These are phyloP conservation scores for Rhinocladiella mackenziei DNA, from an alignment of 2,329 filamentous ascomycete species.

Conservation along the genomic window DNA sequence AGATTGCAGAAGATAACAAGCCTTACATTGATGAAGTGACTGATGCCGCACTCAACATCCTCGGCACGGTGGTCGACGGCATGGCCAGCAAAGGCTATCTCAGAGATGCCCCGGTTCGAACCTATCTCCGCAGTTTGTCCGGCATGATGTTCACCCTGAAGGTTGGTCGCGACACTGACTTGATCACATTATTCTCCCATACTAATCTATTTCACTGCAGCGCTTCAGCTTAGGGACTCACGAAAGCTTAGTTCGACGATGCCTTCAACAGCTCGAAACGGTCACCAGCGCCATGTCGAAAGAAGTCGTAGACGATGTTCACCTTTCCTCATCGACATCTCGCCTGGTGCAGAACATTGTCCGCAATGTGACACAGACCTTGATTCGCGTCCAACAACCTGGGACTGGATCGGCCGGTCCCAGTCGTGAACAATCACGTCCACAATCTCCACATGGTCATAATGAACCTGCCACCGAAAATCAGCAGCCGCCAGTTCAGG, in stretches of 20 bases:
- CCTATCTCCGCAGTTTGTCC: conserved; percentile 61
- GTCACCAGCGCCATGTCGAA: conserved; percentile 57
- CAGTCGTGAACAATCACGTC: conserved; percentile 37
- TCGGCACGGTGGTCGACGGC: conserved; percentile 57
- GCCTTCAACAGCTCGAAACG: conserved; percentile 55
- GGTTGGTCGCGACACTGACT: conserved; percentile 32
- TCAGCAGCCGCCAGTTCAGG: conserved; percentile 13
- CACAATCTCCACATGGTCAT: conserved; percentile 21
- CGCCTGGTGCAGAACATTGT: conserved; percentile 57
- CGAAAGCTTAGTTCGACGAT: conserved; percentile 58
- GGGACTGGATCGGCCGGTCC: conserved; percentile 31
- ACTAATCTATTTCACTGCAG: conserved; percentile 32
- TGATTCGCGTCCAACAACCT: conserved; percentile 28
- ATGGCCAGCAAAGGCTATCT: conserved; percentile 56
- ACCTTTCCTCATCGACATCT: conserved; percentile 60
- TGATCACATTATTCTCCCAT: not conserved
- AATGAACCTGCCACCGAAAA: conserved; percentile 20
- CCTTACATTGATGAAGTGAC: conserved; percentile 61
- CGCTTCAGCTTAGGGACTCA: conserved; percentile 61
- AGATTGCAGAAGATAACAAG: conserved; percentile 47
- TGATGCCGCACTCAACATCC: conserved; percentile 57
- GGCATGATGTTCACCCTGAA: conserved; percentile 64
- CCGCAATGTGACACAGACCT: conserved; percentile 26
- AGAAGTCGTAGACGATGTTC: conserved; percentile 62
- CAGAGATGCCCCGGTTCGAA: conserved; percentile 60